These are phyloP conservation scores for Rhizomucor miehei DNA, from an alignment of 371 early-diverging fungal genomes.

Conservation along the genomic window DNA sequence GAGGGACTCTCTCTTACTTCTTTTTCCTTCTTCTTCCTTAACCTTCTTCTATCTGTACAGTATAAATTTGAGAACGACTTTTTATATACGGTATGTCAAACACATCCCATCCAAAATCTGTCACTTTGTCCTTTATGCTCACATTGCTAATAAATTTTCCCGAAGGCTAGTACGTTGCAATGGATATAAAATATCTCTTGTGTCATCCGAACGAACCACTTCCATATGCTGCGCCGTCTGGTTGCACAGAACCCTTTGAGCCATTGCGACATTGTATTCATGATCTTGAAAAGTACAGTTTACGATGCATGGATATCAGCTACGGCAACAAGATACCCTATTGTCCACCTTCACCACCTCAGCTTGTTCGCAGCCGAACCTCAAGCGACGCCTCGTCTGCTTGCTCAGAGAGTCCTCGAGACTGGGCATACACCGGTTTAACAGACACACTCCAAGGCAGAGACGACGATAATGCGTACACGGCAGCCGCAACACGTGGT, in stretches of 20 bases:
- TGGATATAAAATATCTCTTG: constrained; percentile 32
- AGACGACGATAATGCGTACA: no score
- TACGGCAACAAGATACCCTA: background rate
- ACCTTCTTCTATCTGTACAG: no score
- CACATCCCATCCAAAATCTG: no score
- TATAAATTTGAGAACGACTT: no score
- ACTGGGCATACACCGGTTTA: background rate
- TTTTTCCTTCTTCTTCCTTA: no score
- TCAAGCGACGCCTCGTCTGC: constrained; percentile 5
- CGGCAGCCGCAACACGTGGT: background rate
- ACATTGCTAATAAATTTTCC: no score
- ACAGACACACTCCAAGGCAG: no score
- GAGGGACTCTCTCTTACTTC: no score
- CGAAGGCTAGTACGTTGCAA: constrained; percentile 4
- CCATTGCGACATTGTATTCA: background rate
- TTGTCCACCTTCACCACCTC: background rate
- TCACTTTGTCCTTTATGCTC: no score
- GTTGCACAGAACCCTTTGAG: background rate
- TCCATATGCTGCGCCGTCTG: background rate
- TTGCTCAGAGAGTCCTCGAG: background rate
- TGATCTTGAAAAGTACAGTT: no score
- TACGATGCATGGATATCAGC: background rate
- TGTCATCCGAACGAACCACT: constrained; percentile 18
- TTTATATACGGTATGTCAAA: no score
- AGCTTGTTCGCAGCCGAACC: constrained; percentile 4